Evolutionary conservation across 2,329 filamentous ascomycete genomes (phyloP), one percentile per base, ranked within the genome.

Genomic region (Pseudodiploospora longispora): DNA sequence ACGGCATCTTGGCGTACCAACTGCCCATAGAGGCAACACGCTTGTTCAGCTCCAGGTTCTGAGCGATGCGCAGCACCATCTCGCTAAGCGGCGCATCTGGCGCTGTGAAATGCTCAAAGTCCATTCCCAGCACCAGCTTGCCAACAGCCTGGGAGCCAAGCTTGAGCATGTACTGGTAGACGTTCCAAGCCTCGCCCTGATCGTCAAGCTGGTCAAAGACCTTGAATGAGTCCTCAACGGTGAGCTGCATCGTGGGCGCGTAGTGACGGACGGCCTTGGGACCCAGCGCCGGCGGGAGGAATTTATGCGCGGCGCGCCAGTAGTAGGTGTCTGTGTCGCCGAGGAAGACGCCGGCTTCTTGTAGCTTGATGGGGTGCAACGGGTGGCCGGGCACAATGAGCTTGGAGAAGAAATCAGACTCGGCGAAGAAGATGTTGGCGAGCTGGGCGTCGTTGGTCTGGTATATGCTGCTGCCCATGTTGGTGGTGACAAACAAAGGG

Each of bases 231-330:
- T 70, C 62, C 50, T 78, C 69, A 2, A 76, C 66, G 0, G 71
- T 72, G 38, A 65, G 57, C 49, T 80, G 75, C 75, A 83, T 82
- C 0, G 67, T 70, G 0, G 78, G 76, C 0, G 75, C 69, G 48
- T 82, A 82, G 51, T 82, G 78, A 1, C 73, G 65, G 4, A 82
- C 76, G 0, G 78, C 78, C 53, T 78, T 80, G 30, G 78, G 77
- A 0, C 71, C 70, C 8, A 82, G 62, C 0, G 75, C 72, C 0
- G 79, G 77, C 0, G 78, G 76, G 1, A 82, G 51, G 57, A 81
- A 83, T 55, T 82, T 83, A 64, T 82, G 80, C 1, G 72, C 70
- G 0, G 69, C 52, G 27, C 58, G 56, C 71, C 72, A 79, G 43
- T 70, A 65, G 10, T 69, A 63, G 0, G 68, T 71, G 19, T 75